Evolutionary conservation across 2,329 filamentous ascomycete species (phyloP), one percentile per base, ranked within the genome.

Genomic region (Penicillium corylophilum): DNA sequence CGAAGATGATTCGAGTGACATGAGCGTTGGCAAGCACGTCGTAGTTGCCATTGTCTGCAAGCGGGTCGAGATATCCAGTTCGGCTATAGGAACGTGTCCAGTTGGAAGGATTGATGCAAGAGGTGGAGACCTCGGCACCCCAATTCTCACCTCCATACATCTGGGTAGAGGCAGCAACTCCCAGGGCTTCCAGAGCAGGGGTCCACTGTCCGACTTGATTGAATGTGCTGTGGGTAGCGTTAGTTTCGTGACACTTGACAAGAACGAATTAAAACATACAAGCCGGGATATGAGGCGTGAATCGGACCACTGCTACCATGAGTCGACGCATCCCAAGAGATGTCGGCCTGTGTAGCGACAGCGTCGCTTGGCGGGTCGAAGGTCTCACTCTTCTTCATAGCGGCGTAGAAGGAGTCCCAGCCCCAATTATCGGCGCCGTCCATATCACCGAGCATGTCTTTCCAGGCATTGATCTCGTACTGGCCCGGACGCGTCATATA

Each of bases 11-110:
- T 18, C 65, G 61, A 24, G 59, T 67, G 12, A 70, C 68, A 50
- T 67, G 63, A 15, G 67, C 61, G 53, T 69, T 61, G 8, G 63
- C 53, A 26, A 68, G 47, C 9, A 71, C 67, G 43, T 68, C 67
- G 43, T 71, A 71, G 43, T 71, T 71, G 10, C 59, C 48, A 1
- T 51, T 51, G n/a, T 68, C 66, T 10, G 61, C 54, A 7, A 71
- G 59, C 16, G 68, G 66, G 20, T 71, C 68, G 6, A 71, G 67
- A 57, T 71, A 71, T 7, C 67, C 68, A 1, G 67, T 61, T 4
- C 64, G 62, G 54, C 67, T 70, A 53, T 71, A 71, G 4, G 68
- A 71, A 3, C 68, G 64, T 0, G 66, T 71, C 67, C 68, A 70
- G 46, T 70, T 71, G 28, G 57, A 52, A 3, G 67, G 68, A 41